Evolutionary conservation across 257 asterid species (phyloP).

Genomic region (Mitragyna speciosa): DNA sequence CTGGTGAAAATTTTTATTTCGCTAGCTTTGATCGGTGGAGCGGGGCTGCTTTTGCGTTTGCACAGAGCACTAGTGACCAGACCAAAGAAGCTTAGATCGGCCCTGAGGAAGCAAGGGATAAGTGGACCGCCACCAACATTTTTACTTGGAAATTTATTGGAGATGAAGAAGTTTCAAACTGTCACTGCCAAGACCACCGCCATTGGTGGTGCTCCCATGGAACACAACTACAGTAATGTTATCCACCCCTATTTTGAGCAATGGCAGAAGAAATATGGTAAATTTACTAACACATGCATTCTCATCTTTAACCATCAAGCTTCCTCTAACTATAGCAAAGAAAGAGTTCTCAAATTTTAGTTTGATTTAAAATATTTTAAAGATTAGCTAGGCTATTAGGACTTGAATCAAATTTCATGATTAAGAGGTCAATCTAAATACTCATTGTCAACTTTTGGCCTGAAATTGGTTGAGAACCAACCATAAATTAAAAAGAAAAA

Average conservation of each 20-base stretch:
- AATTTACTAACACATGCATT: not conserved
- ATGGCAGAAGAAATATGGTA: conserved; percentile 57
- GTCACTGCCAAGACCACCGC: conserved; percentile 11
- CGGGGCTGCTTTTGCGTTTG: conserved; percentile 21
- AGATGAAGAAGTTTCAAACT: conserved; percentile 43
- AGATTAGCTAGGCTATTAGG: too few relatives aligned
- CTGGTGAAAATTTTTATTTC: not conserved
- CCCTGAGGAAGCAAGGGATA: conserved; percentile 49
- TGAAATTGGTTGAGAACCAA: too few relatives aligned
- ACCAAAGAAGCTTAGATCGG: conserved; percentile 32
- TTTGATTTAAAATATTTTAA: too few relatives aligned
- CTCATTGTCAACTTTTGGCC: not conserved
- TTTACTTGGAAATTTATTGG: conserved; percentile 54
- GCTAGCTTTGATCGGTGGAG: not conserved
- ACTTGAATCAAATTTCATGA: too few relatives aligned
- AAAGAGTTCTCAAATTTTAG: too few relatives aligned
- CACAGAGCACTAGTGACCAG: conserved; percentile 30
- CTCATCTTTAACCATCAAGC: not conserved
- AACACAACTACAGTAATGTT: conserved; percentile 38
- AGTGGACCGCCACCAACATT: conserved; percentile 51
- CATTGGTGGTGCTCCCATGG: conserved; percentile 14
- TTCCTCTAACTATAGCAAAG: not conserved
- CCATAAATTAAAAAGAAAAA: too few relatives aligned
- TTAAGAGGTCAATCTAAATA: too few relatives aligned
- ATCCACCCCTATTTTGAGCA: conserved; percentile 42